Evolutionary conservation across 441 rosid species (phyloP), one percentile per base, ranked within the genome.

Genomic region (Erodium moschatum): DNA sequence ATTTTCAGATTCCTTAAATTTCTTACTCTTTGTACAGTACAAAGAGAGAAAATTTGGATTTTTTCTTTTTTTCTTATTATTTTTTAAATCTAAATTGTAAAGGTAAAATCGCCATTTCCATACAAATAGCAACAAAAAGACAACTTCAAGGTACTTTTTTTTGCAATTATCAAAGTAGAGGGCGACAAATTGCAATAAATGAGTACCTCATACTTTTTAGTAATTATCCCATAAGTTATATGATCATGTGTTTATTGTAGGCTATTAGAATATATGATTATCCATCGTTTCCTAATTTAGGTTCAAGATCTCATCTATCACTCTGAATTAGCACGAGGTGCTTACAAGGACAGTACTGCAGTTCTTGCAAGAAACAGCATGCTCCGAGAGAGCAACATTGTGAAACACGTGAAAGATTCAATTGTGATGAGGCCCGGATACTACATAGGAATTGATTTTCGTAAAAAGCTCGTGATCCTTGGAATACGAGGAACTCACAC

Each of bases 341-440:
- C 80, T 72, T 89, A 93, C 66, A 89, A 85, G 77, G 88, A 79
- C 68, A 80, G 74, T 79, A 74, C 81, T 1, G 70, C 77, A 61
- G 81, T 81, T 73, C 83, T 93, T 75, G 89, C 89, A 4, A 88
- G 85, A 80, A 82, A 78, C 77, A 88, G 87, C 66, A 93, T 90
- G 97, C 95, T 93, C 65, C 84, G 84, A 69, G 96, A 93, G 74
- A 83, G 84, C 67, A 84, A 86, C 50, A 72, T 93, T 76, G 79
- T 87, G 75, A 91, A 91, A 77, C 89, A 85, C 68, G 87, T 89
- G 65, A 87, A 81, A 76, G 80, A 78, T 77, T 93, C 95, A 8
- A 83, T 86, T 58, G 89, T 93, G 69, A 85, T 91, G 95, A 88
- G 98, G 82, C 98, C 98, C 52, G 97, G 97, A 29, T 91, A 91